Conservation (phyloP, 2,329 filamentous ascomycete genomes). For the Penicillium sp. region DNA sequence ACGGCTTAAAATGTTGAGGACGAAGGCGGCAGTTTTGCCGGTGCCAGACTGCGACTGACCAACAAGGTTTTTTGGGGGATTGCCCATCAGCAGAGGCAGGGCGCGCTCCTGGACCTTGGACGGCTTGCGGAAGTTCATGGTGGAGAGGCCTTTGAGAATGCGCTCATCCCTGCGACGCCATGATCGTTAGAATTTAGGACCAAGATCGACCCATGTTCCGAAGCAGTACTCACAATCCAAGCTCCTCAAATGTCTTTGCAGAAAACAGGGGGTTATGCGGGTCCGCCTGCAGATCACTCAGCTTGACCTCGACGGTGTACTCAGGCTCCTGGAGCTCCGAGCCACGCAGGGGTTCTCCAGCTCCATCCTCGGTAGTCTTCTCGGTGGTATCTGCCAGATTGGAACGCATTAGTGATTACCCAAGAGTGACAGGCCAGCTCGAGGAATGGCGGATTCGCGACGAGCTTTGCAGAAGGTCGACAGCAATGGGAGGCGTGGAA, state of each 20-base stretch:
- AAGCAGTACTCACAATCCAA: conserved; percentile 68
- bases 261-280: conserved; percentile 85
- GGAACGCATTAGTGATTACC: background rate
- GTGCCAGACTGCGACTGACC: conserved; percentile 99
- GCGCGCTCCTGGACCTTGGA: conserved; percentile 98
- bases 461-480: background rate
- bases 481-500: conserved; percentile 2
- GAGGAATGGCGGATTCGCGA: background rate
- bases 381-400: background rate
- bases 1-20: conserved; percentile 84
- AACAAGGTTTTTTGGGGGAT: conserved; percentile 92
- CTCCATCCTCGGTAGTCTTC: conserved; percentile 39
- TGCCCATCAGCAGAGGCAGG: conserved; percentile 77
- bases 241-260: conserved; percentile 75
- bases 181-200: conserved; percentile 4
- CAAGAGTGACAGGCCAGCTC: background rate
- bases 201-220: background rate
- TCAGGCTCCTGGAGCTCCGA: conserved; percentile 65
- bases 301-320: conserved; percentile 87
- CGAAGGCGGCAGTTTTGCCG: conserved; percentile 95
- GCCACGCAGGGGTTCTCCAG: conserved; percentile 40
- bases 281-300: conserved; percentile 84
- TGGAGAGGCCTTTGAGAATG: conserved; percentile 72
- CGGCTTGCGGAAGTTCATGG: conserved; percentile 87
- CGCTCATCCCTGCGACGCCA: conserved; percentile 50